These are phyloP conservation scores for Sugiyamaella boreocaroliniensis DNA, from an alignment of 805 yeast species.

Conservation along the genomic window DNA sequence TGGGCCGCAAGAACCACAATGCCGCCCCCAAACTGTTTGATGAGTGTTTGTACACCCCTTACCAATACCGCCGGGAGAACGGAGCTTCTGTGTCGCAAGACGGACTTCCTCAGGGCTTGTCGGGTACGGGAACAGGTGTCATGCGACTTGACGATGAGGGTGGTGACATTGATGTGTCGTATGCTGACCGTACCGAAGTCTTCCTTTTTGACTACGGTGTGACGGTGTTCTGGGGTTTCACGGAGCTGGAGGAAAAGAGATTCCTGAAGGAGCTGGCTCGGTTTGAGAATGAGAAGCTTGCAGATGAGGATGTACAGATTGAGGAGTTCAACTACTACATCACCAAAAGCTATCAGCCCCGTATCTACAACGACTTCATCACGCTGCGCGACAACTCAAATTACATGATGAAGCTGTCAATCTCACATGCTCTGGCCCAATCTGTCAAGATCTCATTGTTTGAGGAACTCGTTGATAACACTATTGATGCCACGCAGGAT, in stretches of 20 bases:
- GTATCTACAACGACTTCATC: slow-evolving; percentile 93
- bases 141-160: slow-evolving; percentile 88
- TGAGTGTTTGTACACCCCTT: slow-evolving; percentile 92
- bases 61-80: slow-evolving; percentile 38
- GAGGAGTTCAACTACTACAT: slow-evolving; percentile 95
- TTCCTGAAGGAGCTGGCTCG: slow-evolving; percentile 79
- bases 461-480: slow-evolving; percentile 93
- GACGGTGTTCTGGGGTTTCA: slow-evolving; percentile 94
- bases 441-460: slow-evolving; percentile 91
- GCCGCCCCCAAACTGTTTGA: slow-evolving; percentile 87
- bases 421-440: slow-evolving; percentile 94
- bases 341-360: slow-evolving; percentile 89
- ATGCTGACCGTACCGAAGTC: slow-evolving; percentile 59
- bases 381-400: slow-evolving; percentile 84
- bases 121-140: slow-evolving; percentile 24
- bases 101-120: not conserved
- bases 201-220: slow-evolving; percentile 95
- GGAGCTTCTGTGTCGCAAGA: slow-evolving; percentile 30
- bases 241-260: slow-evolving; percentile 72
- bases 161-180: slow-evolving; percentile 85
- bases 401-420: slow-evolving; percentile 85
- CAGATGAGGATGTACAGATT: slow-evolving; percentile 84
- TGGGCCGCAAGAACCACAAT: slow-evolving; percentile 51
- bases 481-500: slow-evolving; percentile 95
- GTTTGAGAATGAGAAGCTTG: slow-evolving; percentile 83